Base-by-base conservation (phyloP, 2,329 filamentous ascomycete species). In the Pyrenophora teres region DNA sequence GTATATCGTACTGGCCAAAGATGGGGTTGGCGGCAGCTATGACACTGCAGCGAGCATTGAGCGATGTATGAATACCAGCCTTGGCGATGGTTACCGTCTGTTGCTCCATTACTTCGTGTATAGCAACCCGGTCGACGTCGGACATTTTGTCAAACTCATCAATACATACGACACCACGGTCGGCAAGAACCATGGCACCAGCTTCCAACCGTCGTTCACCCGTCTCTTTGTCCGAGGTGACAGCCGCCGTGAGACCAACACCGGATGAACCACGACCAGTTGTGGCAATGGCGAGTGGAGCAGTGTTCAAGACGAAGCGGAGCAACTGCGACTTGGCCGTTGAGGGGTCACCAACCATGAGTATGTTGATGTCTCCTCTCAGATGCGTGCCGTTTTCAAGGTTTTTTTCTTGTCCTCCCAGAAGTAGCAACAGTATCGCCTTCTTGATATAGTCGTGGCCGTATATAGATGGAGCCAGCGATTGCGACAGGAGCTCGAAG, bases 61-160 rank as follows among this genome's bases (percentile, higher is more conserved):
- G 81, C 2, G 92, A 96, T 0, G 94, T 99, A 76, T 99, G 94
- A 52, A 99, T 99, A 60, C 94, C 94, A 1, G 94, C 94, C 78
- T 99, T 99, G 45, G 94, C 94, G 68, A 99, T 99, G 12, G 94
- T 99, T 54, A 99, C 94, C 0, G 94, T 99, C 77, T 99, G 94
- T 78, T 99, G 94, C 77, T 99, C 94, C 94, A 99, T 99, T 61
- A 99, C 94, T 89, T 99, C 94, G 83, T 99, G 94, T 64, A 99
- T 99, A 40, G 94, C 94, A 3, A 99, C 94, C 71, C 94, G 87
- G 75, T 99, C 94, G 51, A 97, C 88, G 71, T 99, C 94, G 50
- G 92, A 97, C 94, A 99, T 99, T 76, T 99, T 99, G 79, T 99
- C 94, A 64, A 99, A 99, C 70, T 99, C 94, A 72, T 99, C 94